These are phyloP conservation scores for Chlamydomonas sp. DNA, from an alignment of 139 green algal genomes.

Conservation along the genomic window DNA sequence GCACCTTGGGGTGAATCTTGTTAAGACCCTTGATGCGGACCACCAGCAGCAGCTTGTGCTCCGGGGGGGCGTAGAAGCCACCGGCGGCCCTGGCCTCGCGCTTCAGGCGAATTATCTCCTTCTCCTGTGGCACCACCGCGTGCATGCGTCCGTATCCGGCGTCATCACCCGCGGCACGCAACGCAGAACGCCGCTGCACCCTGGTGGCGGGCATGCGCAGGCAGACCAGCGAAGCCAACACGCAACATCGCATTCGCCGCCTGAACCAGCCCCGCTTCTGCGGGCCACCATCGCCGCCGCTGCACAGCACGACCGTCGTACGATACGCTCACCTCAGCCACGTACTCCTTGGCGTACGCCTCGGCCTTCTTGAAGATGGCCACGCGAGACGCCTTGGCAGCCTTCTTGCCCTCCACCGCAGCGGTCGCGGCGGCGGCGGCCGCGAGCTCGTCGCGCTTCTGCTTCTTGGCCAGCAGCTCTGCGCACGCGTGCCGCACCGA, in stretches of 20 bases:
- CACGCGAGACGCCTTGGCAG: slow-evolving; percentile 51
- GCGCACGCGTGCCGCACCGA: too few species aligned
- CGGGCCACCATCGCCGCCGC: not conserved
- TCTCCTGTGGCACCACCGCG: slow-evolving; percentile 50
- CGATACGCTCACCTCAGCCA: slow-evolving; percentile 57
- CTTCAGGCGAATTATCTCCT: slow-evolving; percentile 82
- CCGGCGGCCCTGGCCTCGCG: slow-evolving; percentile 80
- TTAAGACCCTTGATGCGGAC: slow-evolving; percentile 95
- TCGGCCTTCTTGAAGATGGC: slow-evolving; percentile 96
- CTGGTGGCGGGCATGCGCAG: too few species aligned
- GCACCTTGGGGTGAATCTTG: slow-evolving; percentile 87
- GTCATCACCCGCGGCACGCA: not conserved
- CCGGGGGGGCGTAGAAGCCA: slow-evolving; percentile 92
- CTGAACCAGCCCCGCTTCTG: slow-evolving; percentile 10
- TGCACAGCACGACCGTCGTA: not conserved
- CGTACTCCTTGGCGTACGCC: slow-evolving; percentile 95
- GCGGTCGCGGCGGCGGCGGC: slow-evolving; percentile 61
- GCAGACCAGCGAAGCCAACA: not conserved
- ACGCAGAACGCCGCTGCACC: slow-evolving; percentile 2
- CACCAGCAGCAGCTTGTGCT: slow-evolving; percentile 93
- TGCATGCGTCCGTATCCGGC: not conserved
- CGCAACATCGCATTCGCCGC: not conserved
- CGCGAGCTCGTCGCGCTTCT: slow-evolving; percentile 59
- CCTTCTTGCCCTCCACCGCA: slow-evolving; percentile 55
- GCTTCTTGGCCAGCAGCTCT: slow-evolving; percentile 87